Evolutionary conservation across 495 filamentous ascomycete genomes (phyloP).

Genomic region (Hypoxylon fuscum): DNA sequence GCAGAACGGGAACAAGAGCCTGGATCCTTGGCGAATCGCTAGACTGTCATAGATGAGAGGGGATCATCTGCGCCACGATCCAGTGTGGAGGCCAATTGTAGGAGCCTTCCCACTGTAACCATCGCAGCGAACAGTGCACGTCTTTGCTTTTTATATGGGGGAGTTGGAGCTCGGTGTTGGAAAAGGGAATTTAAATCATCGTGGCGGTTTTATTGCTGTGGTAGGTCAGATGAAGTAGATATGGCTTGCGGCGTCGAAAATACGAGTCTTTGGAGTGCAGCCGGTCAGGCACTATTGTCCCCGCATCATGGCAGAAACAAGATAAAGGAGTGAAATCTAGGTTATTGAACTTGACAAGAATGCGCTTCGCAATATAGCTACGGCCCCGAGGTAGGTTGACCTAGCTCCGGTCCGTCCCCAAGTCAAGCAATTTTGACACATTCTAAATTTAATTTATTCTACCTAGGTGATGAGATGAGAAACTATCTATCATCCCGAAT

Average conservation of each 20-base stretch:
- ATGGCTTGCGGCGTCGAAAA: not conserved
- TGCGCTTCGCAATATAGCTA: no score
- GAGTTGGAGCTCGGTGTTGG: slow-evolving; percentile 2
- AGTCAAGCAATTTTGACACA: no score
- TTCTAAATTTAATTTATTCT: no score
- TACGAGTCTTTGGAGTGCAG: not conserved
- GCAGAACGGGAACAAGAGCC: slow-evolving; percentile 14
- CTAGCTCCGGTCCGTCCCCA: not conserved
- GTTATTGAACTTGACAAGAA: no score
- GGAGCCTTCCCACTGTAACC: slow-evolving; percentile 21
- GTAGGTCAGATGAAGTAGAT: not conserved
- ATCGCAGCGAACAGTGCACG: slow-evolving; percentile 17
- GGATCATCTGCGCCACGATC: slow-evolving; percentile 14
- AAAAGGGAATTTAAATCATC: not conserved
- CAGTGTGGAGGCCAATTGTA: slow-evolving; percentile 5
- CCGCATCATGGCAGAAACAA: slow-evolving; percentile 3
- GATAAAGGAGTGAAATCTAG: no score
- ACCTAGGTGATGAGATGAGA: no score
- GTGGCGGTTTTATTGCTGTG: no score
- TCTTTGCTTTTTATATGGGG: not conserved
- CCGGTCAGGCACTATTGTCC: slow-evolving; percentile 5
- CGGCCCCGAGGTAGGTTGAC: no score
- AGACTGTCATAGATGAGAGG: not conserved
- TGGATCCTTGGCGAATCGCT: slow-evolving; percentile 5
- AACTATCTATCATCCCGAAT: not conserved